Percentiles rank a stretch among this genome's conserved stretches.
Conservation (phyloP, 352 stramenopile species). For the Globisporangium spinosum region DNA sequence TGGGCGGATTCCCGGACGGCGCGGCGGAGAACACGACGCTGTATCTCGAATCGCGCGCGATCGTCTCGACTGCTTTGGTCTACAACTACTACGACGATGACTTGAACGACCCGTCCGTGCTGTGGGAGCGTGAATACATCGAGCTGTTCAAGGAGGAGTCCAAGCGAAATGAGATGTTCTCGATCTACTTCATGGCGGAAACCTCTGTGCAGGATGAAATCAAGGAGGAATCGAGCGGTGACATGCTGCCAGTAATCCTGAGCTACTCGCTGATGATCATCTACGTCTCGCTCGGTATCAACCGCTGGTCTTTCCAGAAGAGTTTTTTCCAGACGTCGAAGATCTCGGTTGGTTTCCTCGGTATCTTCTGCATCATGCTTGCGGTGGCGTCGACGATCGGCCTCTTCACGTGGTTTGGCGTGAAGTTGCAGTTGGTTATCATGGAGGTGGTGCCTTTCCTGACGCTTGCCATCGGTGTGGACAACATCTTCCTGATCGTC, state of each 20-base stretch:
- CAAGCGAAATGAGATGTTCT: slow-evolving; percentile 38
- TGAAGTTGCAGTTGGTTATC: slow-evolving; percentile 67
- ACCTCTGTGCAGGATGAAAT: slow-evolving; percentile 63
- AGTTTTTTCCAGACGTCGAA: slow-evolving; percentile 58
- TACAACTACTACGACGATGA: slow-evolving; percentile 59
- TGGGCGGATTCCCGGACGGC: slow-evolving; percentile 47
- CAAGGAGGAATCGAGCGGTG: slow-evolving; percentile 42
- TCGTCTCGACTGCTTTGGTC: slow-evolving; percentile 52
- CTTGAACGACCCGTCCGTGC: slow-evolving; percentile 41
- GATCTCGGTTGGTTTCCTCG: slow-evolving; percentile 49
- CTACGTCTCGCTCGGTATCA: slow-evolving; percentile 65
- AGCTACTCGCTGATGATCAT: slow-evolving; percentile 68
- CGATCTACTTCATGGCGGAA: slow-evolving; percentile 56
- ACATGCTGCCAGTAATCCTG: slow-evolving; percentile 43
- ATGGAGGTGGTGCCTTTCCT: slow-evolving; percentile 73
- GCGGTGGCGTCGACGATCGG: slow-evolving; percentile 56
- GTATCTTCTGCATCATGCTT: slow-evolving; percentile 55
- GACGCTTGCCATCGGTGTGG: slow-evolving; percentile 60
- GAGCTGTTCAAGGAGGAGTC: slow-evolving; percentile 45
- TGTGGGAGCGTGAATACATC: slow-evolving; percentile 62
- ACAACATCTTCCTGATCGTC: slow-evolving; percentile 73
- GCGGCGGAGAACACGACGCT: slow-evolving; percentile 49
- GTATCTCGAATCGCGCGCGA: slow-evolving; percentile 39
- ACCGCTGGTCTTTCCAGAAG: slow-evolving; percentile 44
- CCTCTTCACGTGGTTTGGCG: slow-evolving; percentile 55